Evolutionary conservation across 2,329 filamentous ascomycete species (phyloP).

Genomic region (Colletotrichum echinochloae): DNA sequence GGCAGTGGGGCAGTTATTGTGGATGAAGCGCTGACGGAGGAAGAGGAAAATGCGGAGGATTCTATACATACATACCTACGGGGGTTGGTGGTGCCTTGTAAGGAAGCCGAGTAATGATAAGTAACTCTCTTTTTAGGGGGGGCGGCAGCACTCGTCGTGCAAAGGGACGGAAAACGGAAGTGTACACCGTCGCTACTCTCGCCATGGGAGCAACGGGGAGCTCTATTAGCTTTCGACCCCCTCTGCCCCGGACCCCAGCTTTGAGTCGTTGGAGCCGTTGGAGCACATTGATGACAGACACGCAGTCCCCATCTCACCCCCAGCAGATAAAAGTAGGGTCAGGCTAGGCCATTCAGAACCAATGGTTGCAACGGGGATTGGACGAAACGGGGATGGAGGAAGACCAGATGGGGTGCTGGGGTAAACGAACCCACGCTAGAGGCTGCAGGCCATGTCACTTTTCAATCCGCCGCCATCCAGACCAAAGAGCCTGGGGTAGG

Average conservation of each 20-base stretch:
- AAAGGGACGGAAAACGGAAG: background rate
- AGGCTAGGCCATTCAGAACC: slow-evolving; percentile 33
- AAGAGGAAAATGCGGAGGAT: slow-evolving; percentile 34
- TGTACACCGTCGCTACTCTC: slow-evolving; percentile 2
- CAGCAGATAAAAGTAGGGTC: slow-evolving; percentile 13
- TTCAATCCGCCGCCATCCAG: slow-evolving; percentile 17
- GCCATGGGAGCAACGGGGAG: slow-evolving; percentile 2
- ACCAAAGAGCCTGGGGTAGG: slow-evolving; percentile 7
- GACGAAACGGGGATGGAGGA: slow-evolving; percentile 34
- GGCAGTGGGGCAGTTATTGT: slow-evolving; percentile 41
- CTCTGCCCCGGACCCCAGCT: slow-evolving; percentile 25
- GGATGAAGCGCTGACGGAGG: slow-evolving; percentile 20
- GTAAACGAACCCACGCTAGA: slow-evolving; percentile 26
- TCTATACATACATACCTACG: slow-evolving; percentile 2
- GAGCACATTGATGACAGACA: slow-evolving; percentile 22
- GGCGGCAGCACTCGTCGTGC: background rate
- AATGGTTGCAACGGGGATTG: slow-evolving; percentile 33
- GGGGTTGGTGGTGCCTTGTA: slow-evolving; percentile 21
- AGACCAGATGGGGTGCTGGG: slow-evolving; percentile 17
- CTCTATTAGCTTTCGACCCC: slow-evolving; percentile 22
- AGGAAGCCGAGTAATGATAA: background rate
- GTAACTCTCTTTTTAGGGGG: background rate
- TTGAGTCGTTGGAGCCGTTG: slow-evolving; percentile 17
- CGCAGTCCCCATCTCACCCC: slow-evolving; percentile 3
- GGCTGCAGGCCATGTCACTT: slow-evolving; percentile 16